phyloP scores from a whole-genome alignment of 768 basidiomycete genomes.

The Leucosporidium creatinivorum region DNA sequence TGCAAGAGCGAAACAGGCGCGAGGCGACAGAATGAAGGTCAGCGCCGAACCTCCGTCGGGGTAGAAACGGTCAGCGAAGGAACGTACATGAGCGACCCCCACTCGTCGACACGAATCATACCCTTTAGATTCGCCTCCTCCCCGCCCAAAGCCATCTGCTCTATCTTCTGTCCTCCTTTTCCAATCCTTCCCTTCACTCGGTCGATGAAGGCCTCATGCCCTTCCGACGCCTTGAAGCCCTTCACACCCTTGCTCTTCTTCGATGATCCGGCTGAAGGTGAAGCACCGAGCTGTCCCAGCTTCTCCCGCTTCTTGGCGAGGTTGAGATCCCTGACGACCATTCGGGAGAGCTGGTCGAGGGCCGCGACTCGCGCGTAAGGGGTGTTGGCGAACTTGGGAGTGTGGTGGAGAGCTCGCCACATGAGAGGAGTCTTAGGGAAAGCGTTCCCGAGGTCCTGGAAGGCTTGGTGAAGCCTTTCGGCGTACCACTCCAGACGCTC shows the following conservation, averaged over 20 bases:
- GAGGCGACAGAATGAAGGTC: not conserved
- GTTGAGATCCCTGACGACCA: conserved; percentile 18
- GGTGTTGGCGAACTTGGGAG: conserved; percentile 8
- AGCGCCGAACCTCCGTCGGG: not conserved
- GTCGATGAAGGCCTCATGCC: conserved; percentile 21
- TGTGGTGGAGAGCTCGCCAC: conserved; percentile 25
- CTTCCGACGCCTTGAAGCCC: conserved; percentile 1
- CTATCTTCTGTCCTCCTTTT: not conserved
- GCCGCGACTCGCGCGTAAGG: conserved; percentile 18
- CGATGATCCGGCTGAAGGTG: not conserved
- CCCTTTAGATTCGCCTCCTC: not conserved
- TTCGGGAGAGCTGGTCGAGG: conserved; percentile 25
- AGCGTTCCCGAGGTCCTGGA: conserved; percentile 17
- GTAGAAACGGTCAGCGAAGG: not conserved
- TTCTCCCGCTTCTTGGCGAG: not conserved
- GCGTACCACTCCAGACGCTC: conserved; percentile 29
- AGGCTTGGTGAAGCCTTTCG: conserved; percentile 11
- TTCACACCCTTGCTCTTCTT: not conserved
- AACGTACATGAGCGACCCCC: conserved; percentile 20
- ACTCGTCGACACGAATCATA: conserved; percentile 23
- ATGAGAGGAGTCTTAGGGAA: conserved; percentile 23
- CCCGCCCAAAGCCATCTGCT: not conserved
- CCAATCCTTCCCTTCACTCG: conserved; percentile 31
- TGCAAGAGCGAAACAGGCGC: not conserved
- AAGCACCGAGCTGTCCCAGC: not conserved